Evolutionary conservation across 2,329 filamentous ascomycete genomes (phyloP), one percentile per base, ranked within the genome.

Genomic region (Pseudocercospora fijiensis): DNA sequence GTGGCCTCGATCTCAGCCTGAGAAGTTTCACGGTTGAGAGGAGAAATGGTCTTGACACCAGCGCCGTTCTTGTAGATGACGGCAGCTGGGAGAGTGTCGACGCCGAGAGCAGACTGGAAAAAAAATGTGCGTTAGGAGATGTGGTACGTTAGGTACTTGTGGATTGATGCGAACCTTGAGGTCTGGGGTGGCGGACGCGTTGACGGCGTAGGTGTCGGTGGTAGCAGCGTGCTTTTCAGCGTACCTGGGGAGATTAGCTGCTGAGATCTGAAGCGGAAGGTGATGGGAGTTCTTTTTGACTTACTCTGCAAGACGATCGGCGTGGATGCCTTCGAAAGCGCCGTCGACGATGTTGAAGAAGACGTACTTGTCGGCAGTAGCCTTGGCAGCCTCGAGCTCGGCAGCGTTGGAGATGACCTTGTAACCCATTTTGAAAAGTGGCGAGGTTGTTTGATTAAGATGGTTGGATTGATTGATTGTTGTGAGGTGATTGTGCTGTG

Each of bases 1-100:
- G 49, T 53, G 24, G 49, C 49, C 26, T 53, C 49, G 49, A 53
- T 53, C 49, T 53, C 49, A 30, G 49, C 49, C 49, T 53, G 49
- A 53, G 49, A 53, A 24, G 49, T 53, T 24, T 53, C 49, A 30
- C 49, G 49, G 49, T 53, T 53, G 49, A 53, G 49, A 30, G 49
- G 49, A 28, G 49, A 53, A 24, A 53, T 53, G 49, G 24, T 53
- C 49, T 53, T 53, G 22, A 53, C 49, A 26, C 28, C 49, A 53
- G 26, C 49, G 49, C 49, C 49, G 49, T 53, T 53, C 26, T 53
- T 53, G 49, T 53, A 53, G 49, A 53, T 53, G 49, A 53, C 49
- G 24, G 49, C 49, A 28, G 49, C 49, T 53, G 49, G 49, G 49
- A 53, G 49, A 20, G 49, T 24, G 18, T 26, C 22, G 16, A 53